A percentile compares a stretch with the other conserved stretches of the same genome.
These are phyloP conservation scores for Omphalotus olearius DNA, from an alignment of 1,284 basidiomycete genomes.

Conservation along the genomic window DNA sequence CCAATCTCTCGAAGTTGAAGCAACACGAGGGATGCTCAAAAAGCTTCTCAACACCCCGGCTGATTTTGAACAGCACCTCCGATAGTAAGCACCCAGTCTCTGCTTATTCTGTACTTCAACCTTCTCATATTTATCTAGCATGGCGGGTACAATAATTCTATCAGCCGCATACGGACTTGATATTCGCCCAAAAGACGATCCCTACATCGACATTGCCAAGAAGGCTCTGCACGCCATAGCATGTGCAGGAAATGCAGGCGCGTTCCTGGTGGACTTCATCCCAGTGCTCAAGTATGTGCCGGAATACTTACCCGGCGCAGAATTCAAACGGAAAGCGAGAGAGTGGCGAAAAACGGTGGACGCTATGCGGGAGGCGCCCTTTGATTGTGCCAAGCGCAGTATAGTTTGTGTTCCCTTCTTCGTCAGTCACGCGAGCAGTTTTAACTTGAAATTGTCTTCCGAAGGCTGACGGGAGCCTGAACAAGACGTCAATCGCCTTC, in stretches of 20 bases:
- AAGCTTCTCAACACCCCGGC: slow-evolving; percentile 32
- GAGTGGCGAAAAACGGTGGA: slow-evolving; percentile 13
- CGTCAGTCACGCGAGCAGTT: background rate
- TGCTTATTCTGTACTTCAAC: background rate
- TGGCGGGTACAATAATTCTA: slow-evolving; percentile 34
- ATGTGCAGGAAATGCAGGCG: slow-evolving; percentile 27
- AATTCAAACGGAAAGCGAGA: slow-evolving; percentile 20
- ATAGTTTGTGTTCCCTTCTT: slow-evolving; percentile 15
- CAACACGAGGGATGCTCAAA: slow-evolving; percentile 25
- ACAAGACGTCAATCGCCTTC: background rate
- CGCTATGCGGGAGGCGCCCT: slow-evolving; percentile 17
- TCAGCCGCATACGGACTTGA: slow-evolving; percentile 33
- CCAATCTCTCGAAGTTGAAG: background rate
- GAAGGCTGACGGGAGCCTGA: background rate
- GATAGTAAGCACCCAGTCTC: slow-evolving; percentile 31
- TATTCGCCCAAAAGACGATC: slow-evolving; percentile 25
- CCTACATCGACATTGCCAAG: slow-evolving; percentile 33
- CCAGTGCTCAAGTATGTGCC: slow-evolving; percentile 22
- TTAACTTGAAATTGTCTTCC: background rate
- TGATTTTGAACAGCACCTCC: slow-evolving; percentile 36
- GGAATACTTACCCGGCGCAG: slow-evolving; percentile 25
- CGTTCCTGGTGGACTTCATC: slow-evolving; percentile 26
- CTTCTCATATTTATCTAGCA: slow-evolving; percentile 23
- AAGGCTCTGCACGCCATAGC: slow-evolving; percentile 29
- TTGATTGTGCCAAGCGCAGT: slow-evolving; percentile 19